Percentiles rank a stretch among this genome's conserved stretches.
These are phyloP conservation scores for Medakamo hakoo DNA, from an alignment of 139 green algal species.

Conservation along the genomic window DNA sequence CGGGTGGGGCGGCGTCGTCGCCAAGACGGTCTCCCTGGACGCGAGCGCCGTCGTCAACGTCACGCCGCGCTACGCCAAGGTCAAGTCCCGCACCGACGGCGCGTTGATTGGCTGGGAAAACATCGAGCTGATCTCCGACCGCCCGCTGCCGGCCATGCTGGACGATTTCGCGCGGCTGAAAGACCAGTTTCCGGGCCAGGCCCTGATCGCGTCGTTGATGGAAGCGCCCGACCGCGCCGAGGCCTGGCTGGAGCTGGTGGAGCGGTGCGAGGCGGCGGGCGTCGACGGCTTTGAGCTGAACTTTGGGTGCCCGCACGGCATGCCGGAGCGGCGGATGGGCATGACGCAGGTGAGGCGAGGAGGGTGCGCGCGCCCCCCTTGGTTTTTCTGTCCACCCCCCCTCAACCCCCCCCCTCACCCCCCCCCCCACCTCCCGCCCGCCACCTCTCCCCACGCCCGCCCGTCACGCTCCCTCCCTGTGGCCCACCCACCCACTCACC, in stretches of 20 bases:
- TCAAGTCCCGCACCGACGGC: conserved; percentile 32
- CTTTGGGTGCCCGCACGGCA: conserved; percentile 75
- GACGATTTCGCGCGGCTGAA: conserved; percentile 77
- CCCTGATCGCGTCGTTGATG: conserved; percentile 92
- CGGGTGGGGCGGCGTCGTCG: conserved; percentile 94
- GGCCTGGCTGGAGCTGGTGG: conserved; percentile 92
- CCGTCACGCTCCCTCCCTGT: no score
- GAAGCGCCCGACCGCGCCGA: conserved; percentile 67
- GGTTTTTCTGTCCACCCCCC: no score
- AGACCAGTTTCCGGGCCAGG: conserved; percentile 74
- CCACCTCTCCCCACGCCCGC: no score
- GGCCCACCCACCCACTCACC: no score
- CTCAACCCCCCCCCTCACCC: no score
- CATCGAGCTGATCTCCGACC: conserved; percentile 89
- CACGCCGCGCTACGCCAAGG: conserved; percentile 81
- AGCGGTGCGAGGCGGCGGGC: conserved; percentile 60
- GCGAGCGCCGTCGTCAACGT: conserved; percentile 82
- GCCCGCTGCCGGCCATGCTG: conserved; percentile 87
- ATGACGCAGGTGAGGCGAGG: no score
- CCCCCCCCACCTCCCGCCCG: no score
- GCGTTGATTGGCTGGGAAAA: conserved; percentile 91
- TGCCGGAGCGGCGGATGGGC: conserved; percentile 80
- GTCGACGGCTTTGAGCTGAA: conserved; percentile 97
- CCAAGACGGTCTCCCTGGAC: conserved; percentile 84
- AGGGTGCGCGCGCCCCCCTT: no score